Evolutionary conservation across 306 rosid species (phyloP), one percentile per base, ranked within the genome.

Genomic region (Acacia confusa): DNA sequence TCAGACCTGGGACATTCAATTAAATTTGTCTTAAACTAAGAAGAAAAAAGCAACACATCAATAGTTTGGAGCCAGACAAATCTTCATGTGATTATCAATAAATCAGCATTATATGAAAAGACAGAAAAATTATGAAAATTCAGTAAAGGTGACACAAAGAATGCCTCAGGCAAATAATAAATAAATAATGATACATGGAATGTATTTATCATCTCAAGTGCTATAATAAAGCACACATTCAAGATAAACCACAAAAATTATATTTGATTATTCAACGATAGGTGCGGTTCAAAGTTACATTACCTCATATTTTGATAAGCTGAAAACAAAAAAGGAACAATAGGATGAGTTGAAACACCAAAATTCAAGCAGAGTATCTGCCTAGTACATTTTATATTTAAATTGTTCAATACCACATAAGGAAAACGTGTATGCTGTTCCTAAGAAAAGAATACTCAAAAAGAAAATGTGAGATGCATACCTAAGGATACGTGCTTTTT

Each of bases 1-100:
- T 86, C 76, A 95, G 87, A 86, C 96, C 99, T 95, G 92, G 41
- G 80, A 83, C 53, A 87, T 81, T 68, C 40, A 71, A 77, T 70
- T 48, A 53, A 50, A 67, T 72, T 86, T 78, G 58, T 43, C 28
- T 61, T 68, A 81, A 83, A 53, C 64, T 43, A 50, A 63, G 24
- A 36, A 78, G 50, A 50, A 61, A 78, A 69, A 74, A 74, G 45
- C 60, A 73, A 66, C 30, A 30, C 68, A 76, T 45, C 30, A 73
- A 55, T 55, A 63, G 55, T 30, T 64, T 65, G 36, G 75, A 72
- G 60, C 44, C 41, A 43, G 28, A 71, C 36, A 66, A 61, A 74
- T 63, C 53, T 70, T 79, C 43, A 63, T 63, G 48, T 27, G 75
- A 70, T 47, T 45, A 60, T 69, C 30, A 41, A 13, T 12, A 69